Percentiles rank a stretch among this genome's conserved stretches.
Evolutionary conservation across 768 basidiomycete species (phyloP).

Genomic region (Kwoniella bestiolae): DNA sequence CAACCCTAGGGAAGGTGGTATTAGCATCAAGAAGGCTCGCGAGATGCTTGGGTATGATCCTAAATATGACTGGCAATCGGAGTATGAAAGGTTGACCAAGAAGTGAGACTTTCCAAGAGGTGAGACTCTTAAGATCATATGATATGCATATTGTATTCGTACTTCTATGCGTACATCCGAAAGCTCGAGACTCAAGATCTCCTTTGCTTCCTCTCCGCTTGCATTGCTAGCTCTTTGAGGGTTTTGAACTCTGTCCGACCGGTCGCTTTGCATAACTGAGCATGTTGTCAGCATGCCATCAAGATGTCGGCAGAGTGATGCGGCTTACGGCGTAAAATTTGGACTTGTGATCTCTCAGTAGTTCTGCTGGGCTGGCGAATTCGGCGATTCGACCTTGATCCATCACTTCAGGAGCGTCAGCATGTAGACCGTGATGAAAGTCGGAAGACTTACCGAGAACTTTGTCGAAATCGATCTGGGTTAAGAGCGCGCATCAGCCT

Average conservation of each 20-base stretch:
- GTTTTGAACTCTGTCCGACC: conserved; percentile 54
- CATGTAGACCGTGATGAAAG: not conserved
- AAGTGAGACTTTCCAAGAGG: too few species aligned
- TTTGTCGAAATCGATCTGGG: conserved; percentile 73
- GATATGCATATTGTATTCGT: not conserved
- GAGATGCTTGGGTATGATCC: conserved; percentile 53
- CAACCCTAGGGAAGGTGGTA: conserved; percentile 44
- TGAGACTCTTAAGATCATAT: too few species aligned
- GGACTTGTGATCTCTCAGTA: conserved; percentile 51
- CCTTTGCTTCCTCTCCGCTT: conserved; percentile 41
- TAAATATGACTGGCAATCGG: conserved; percentile 51
- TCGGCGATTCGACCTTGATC: conserved; percentile 79
- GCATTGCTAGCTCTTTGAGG: conserved; percentile 46
- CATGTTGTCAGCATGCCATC: not conserved
- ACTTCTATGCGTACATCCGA: not conserved
- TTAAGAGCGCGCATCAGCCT: conserved; percentile 10
- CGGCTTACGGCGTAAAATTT: conserved; percentile 49
- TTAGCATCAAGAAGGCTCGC: conserved; percentile 53
- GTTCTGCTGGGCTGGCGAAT: conserved; percentile 61
- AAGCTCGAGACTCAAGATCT: not conserved
- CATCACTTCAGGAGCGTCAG: conserved; percentile 54
- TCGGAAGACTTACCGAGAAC: conserved; percentile 47
- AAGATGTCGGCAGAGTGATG: too few species aligned
- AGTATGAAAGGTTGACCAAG: conserved; percentile 34
- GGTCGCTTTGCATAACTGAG: conserved; percentile 53